Evolutionary conservation across 192 early-diverging fungal genomes (phyloP), one percentile per base, ranked within the genome.

Genomic region (Spinellus fusiger): DNA sequence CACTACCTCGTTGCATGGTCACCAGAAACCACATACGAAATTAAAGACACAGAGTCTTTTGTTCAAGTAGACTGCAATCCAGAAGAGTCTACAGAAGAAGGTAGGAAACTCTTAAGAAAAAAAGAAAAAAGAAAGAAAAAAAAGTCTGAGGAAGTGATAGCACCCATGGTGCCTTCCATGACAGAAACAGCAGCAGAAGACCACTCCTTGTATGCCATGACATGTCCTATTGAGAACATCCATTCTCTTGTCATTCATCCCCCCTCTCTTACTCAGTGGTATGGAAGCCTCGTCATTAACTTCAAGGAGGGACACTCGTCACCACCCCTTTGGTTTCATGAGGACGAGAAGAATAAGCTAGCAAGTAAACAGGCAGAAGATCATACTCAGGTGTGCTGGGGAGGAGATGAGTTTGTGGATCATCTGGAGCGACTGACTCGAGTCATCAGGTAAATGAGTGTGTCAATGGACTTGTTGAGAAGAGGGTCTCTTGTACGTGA

Each of bases 261-360:
- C 9, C 88, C 88, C 4, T 80, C 78, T 20, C 66, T 89, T 37
- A 86, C 78, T 5, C 77, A 86, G 20, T 83, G 88, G 73, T 79
- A 89, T 59, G 88, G 88, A 7, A 85, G 77, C 4, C 64, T 89
- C 1, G 75, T 88, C 28, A 53, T 89, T 12, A 89, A 87, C 47
- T 59, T 88, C 54, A 73, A 73, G 7, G 78, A 81, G 34, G 86
- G 86, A 6, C 81, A 76, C 28, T 84, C 85, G 1, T 54, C 76
- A 1, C 78, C 84, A 4, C 84, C 88, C 0, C 77, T 90, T 60
- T 88, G 80, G 77, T 90, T 90, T 65, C 88, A 88, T 47, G 86
- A 90, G 52, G 85, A 87, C 34, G 85, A 82, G 52, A 80, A 71
- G 37, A 77, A 64, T 5, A 58, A 44, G 56, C n/a, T n/a, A 51